Base-by-base conservation (phyloP, 1,284 basidiomycete species). In the Papiliotrema laurentii region DNA sequence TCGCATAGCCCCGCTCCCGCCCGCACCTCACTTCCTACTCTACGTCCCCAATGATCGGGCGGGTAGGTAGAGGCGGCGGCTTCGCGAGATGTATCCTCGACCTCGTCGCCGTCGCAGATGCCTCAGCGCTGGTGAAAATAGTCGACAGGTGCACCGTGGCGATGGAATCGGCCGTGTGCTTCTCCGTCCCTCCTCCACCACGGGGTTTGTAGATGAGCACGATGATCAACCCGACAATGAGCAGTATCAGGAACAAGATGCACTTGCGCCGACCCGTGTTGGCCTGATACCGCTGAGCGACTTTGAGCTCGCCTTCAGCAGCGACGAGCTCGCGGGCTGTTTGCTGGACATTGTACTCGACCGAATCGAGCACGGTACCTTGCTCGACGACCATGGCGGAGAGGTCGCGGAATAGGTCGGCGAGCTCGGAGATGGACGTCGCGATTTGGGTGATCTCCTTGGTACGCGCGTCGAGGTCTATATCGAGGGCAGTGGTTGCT, bases 291-390 rank as follows among this genome's bases (percentile, higher is more conserved):
- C 77, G 78, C 54, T 85, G 87, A 3, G 96, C 96, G 4, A 82
- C 77, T 47, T 85, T 77, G 37, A 99, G 78, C 61, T 97, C 91
- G 61, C 83, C 81, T 22, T 88, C 91, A 4, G 93, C 90, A 33
- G 87, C 87, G 49, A 83, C 73, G 69, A 96, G 80, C 49, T 91
- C 81, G 21, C 81, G 81, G 6, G 85, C 84, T 19, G 93, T 91
- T 70, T 88, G 85, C 69, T 97, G 91, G 49, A 98, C 89, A 69
- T 99, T 98, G 75, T 91, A 98, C 74, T 99, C 96, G 49, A 98
- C 83, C 35, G 89, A 88, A 73, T 98, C 96, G 49, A 98, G 79
- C 46, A 99, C 81, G 9, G 94, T 97, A 11, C 96, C 96, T 69
- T 99, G 96, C 72, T 98, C 96, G 56, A 98, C 97, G 49, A 99